phyloP scores from a whole-genome alignment of 2,329 filamentous ascomycete species.

The Fonsecaea erecta region DNA sequence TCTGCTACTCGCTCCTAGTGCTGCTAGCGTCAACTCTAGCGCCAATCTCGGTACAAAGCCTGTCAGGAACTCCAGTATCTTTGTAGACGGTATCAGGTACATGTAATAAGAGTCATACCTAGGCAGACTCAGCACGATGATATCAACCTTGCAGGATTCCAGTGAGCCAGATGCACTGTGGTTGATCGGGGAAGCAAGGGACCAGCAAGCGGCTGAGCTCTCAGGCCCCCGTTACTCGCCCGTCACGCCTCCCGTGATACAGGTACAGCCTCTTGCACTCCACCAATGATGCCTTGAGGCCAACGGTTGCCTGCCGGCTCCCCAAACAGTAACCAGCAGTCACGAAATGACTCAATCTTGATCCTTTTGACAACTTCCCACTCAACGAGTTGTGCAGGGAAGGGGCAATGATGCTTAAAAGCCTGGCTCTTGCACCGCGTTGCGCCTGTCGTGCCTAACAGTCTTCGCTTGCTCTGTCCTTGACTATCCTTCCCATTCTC shows the following conservation, averaged over 20 bases:
- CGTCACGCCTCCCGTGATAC: too few species aligned
- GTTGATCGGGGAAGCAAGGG: background rate
- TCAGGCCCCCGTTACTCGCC: background rate
- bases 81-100: background rate
- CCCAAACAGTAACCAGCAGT: background rate
- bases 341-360: constrained; percentile 10
- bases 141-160: background rate
- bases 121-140: background rate
- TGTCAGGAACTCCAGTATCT: background rate
- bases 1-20: background rate
- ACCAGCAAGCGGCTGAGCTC: constrained; percentile 10
- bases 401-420: background rate
- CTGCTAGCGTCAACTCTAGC: background rate
- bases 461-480: background rate
- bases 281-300: background rate
- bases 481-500: background rate
- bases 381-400: background rate
- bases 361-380: background rate
- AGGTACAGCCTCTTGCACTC: constrained; percentile 8
- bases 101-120: constrained; percentile 8
- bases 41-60: background rate
- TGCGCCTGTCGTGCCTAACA: background rate
- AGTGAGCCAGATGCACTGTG: background rate
- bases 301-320: constrained; percentile 3
- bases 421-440: background rate